Evolutionary conservation across 1,284 basidiomycete species (phyloP).

Genomic region (Kwoniella shivajii): DNA sequence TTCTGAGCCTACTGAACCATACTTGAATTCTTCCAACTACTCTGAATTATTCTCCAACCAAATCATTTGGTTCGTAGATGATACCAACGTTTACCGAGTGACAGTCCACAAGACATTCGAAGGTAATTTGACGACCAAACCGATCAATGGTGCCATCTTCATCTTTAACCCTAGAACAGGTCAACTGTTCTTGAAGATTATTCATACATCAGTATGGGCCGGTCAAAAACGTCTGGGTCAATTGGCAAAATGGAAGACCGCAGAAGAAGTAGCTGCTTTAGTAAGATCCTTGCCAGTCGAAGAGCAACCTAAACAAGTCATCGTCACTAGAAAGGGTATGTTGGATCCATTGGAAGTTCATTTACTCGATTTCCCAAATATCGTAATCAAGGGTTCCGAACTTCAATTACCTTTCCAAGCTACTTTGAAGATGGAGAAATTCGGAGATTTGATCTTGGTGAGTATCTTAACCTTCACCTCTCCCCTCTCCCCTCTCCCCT

Average conservation of each 20-base stretch:
- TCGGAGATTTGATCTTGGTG: conserved; percentile 88
- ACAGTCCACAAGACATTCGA: conserved; percentile 99
- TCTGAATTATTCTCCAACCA: conserved; percentile 99
- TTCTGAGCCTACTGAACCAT: conserved; percentile 98
- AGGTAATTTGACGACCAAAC: conserved; percentile 99
- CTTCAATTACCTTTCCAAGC: conserved; percentile 98
- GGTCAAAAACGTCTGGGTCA: conserved; percentile 99
- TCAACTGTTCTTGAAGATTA: conserved; percentile 97
- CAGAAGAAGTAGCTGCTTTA: conserved; percentile 98
- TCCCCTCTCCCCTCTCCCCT: neutral
- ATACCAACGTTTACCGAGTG: conserved; percentile 99
- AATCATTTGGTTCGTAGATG: conserved; percentile 99
- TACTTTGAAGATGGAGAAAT: conserved; percentile 99
- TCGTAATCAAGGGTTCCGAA: conserved; percentile 99
- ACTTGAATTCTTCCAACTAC: conserved; percentile 86
- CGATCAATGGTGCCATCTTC: conserved; percentile 99
- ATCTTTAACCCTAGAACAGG: conserved; percentile 99
- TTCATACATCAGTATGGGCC: conserved; percentile 99
- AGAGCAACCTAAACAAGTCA: conserved; percentile 99
- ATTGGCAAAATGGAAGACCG: conserved; percentile 95
- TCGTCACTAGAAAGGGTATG: conserved; percentile 99
- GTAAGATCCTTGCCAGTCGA: conserved; percentile 96
- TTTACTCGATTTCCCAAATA: conserved; percentile 98
- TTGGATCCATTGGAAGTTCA: conserved; percentile 97
- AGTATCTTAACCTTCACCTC: neutral